Evolutionary conservation across 371 early-diverging fungal species (phyloP).

Genomic region (Lichtheimia ornata): DNA sequence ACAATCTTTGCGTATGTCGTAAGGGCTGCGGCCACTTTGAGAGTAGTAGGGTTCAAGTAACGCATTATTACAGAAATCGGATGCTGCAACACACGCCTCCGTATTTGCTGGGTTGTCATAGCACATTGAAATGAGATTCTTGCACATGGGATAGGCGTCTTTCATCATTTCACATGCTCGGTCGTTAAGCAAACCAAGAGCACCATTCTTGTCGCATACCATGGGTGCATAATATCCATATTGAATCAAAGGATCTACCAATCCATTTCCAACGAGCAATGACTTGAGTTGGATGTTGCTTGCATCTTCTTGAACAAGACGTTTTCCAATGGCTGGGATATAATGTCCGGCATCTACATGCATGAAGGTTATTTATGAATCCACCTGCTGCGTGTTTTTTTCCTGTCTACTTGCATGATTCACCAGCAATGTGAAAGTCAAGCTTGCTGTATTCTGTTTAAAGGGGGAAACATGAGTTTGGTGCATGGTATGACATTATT

Average conservation of each 20-base stretch:
- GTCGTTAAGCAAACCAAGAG: constrained; percentile 73
- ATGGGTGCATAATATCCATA: constrained; percentile 89
- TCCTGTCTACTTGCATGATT: constrained; percentile 39
- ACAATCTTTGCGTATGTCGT: constrained; percentile 83
- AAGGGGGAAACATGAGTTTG: not conserved
- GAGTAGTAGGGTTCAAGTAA: constrained; percentile 60
- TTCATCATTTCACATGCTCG: constrained; percentile 74
- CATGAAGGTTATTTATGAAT: not conserved
- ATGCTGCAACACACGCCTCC: constrained; percentile 79
- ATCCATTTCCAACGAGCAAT: constrained; percentile 89
- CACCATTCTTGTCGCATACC: constrained; percentile 77
- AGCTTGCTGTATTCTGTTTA: constrained; percentile 45
- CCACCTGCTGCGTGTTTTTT: not conserved
- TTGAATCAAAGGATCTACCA: constrained; percentile 88
- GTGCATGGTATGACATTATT: not conserved
- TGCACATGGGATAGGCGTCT: constrained; percentile 74
- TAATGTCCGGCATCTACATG: constrained; percentile 74
- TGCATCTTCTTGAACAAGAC: constrained; percentile 54
- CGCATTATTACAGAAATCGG: constrained; percentile 84
- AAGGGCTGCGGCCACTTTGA: constrained; percentile 73
- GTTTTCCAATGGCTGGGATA: constrained; percentile 77
- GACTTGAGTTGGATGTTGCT: constrained; percentile 71
- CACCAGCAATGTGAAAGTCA: constrained; percentile 64
- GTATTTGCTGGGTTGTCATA: constrained; percentile 75
- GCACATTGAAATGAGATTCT: constrained; percentile 77